Base-by-base conservation (phyloP, 768 basidiomycete genomes). In the Termitomyces sp. region DNA sequence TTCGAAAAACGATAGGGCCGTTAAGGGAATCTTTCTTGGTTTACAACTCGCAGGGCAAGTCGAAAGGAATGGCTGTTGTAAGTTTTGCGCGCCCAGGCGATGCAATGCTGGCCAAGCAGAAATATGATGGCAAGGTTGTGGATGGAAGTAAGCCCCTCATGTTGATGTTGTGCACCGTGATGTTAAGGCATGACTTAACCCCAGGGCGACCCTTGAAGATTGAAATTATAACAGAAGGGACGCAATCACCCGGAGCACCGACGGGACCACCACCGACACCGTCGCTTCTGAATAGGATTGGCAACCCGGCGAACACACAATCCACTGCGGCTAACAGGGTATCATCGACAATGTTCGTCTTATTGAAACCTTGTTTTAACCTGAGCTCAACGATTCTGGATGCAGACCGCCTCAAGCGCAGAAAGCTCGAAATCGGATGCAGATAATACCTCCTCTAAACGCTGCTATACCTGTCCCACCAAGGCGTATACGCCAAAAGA, bases 61-160 rank as follows among this genome's bases (percentile, higher is more conserved):
- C 90, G 49, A 91, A 90, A 68, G 91, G 91, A 20, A 91, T 92
- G 90, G 90, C 91, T 2, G 72, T 92, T 15, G 87, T 92, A 3
- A 67, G 77, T 0, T 92, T 92, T 67, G 81, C 85, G 65, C 81
- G 86, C 36, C 63, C 81, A 8, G 84, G 79, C 1, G 88, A 91
- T 72, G 91, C 91, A 8, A 74, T 70, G 2, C 63, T 83, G 44
- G 91, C 91, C 9, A 81, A 83, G 42, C 69, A 76, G 28, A 91
- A 89, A 73, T 92, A 90, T 67, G 78, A 92, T 65, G 89, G 89
- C 49, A 90, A 90, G 74, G 82, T 90, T 55, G 84, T 92, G 22
- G 91, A 92, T 67, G 82, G 81, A 56, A 76, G 83, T 82, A 63
- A 71, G 81, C 79, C 51, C n/a, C 28, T 20, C 60, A 52, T 46